These are phyloP conservation scores for Capronia coronata DNA, from an alignment of 2,329 filamentous ascomycete species.

Conservation along the genomic window DNA sequence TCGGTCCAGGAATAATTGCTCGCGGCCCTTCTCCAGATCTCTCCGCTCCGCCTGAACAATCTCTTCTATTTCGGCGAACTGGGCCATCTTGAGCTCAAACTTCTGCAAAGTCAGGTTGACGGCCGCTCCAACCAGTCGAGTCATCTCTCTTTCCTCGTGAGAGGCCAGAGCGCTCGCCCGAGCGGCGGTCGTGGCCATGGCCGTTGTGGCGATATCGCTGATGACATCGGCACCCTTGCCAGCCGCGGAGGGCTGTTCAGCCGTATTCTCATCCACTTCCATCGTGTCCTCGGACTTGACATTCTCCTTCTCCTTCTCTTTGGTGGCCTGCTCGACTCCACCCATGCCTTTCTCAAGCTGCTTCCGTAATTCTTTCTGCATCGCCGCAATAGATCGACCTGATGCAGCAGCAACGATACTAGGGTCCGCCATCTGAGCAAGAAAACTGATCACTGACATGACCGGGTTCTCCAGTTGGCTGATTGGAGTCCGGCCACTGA, in stretches of 20 bases:
- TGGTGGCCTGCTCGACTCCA: conserved; percentile 44
- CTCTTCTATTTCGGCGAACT: conserved; percentile 93
- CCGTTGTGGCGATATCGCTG: conserved; percentile 62
- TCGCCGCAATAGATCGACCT: conserved; percentile 76
- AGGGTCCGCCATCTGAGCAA: conserved; percentile 85
- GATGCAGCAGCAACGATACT: conserved; percentile 85
- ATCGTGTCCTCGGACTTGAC: conserved; percentile 48
- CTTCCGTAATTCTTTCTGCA: conserved; percentile 71
- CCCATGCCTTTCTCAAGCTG: conserved; percentile 61
- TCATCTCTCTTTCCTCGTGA: conserved; percentile 95
- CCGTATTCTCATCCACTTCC: conserved; percentile 49
- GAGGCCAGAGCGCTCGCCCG: conserved; percentile 83
- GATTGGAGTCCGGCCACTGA: conserved; percentile 78
- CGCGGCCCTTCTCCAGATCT: conserved; percentile 83
- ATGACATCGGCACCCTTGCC: conserved; percentile 56
- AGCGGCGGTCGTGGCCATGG: conserved; percentile 77
- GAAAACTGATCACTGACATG: conserved; percentile 89
- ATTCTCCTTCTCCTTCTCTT: conserved; percentile 40
- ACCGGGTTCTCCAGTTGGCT: conserved; percentile 92
- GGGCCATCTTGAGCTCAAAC: conserved; percentile 88
- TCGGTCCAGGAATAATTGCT: conserved; percentile 89
- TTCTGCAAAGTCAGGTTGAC: conserved; percentile 95
- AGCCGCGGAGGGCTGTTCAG: conserved; percentile 21
- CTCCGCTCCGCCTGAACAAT: conserved; percentile 86
- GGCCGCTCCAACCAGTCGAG: conserved; percentile 80